phyloP scores from a whole-genome alignment of 2,329 filamentous ascomycete species.

The Aspergillus sp. region DNA sequence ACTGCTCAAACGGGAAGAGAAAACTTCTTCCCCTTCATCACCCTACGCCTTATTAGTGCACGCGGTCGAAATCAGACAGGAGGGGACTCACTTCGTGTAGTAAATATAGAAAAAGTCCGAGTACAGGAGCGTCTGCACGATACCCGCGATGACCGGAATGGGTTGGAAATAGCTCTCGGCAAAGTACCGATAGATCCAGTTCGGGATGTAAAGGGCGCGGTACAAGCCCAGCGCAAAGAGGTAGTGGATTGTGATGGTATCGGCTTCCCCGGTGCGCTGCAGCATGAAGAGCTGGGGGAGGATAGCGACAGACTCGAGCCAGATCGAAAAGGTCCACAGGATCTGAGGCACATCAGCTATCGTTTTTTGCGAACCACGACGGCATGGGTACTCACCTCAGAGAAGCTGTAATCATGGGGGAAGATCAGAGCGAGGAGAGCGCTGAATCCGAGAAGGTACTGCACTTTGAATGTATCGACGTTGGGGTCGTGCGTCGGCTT shows the following conservation, averaged over 20 bases:
- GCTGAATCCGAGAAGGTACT: slow-evolving; percentile 84
- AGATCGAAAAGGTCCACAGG: slow-evolving; percentile 96
- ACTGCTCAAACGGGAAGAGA: slow-evolving; percentile 68
- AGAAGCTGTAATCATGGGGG: slow-evolving; percentile 76
- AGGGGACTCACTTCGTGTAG: slow-evolving; percentile 74
- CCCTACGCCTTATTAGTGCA: slow-evolving; percentile 37
- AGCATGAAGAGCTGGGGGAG: slow-evolving; percentile 97
- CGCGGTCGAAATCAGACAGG: neutral
- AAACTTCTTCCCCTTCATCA: slow-evolving; percentile 84
- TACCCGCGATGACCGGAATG: slow-evolving; percentile 82
- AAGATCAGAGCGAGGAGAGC: slow-evolving; percentile 76
- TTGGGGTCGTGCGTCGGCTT: slow-evolving; percentile 97
- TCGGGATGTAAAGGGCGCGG: slow-evolving; percentile 93
- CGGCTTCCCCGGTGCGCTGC: slow-evolving; percentile 93
- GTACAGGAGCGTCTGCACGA: slow-evolving; percentile 92
- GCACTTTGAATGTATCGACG: slow-evolving; percentile 93
- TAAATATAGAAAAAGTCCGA: slow-evolving; percentile 99
- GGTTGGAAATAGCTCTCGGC: slow-evolving; percentile 78
- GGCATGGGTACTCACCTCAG: slow-evolving; percentile 51
- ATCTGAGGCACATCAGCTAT: slow-evolving; percentile 54
- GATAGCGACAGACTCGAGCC: slow-evolving; percentile 95
- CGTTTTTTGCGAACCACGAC: neutral
- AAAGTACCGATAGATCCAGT: slow-evolving; percentile 93
- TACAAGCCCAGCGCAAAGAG: slow-evolving; percentile 90
- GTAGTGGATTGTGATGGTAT: slow-evolving; percentile 99